A percentile compares a stretch with the other conserved stretches of the same genome.
These are phyloP conservation scores for Hyparrhenia diplandra DNA, from an alignment of 176 grass and related monocot genomes.

Conservation along the genomic window DNA sequence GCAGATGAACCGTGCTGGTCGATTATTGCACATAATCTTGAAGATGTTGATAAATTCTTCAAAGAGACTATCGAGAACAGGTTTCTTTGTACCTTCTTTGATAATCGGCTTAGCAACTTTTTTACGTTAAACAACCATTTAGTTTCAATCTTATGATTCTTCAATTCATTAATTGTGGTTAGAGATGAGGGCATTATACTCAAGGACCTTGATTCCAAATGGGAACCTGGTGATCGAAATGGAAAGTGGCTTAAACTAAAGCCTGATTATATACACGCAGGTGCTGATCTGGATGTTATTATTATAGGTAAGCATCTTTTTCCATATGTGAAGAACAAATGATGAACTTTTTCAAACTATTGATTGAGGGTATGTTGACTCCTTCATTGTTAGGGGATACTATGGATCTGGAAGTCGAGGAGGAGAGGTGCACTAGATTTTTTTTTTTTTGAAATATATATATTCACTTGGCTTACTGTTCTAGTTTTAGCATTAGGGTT, in stretches of 20 bases:
- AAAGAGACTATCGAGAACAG: slow-evolving; percentile 92
- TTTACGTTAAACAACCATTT: not conserved
- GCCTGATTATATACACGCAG: slow-evolving; percentile 93
- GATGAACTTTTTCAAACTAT: not conserved
- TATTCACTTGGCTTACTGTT: not conserved
- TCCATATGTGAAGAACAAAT: slow-evolving; percentile 3
- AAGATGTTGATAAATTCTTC: slow-evolving; percentile 93
- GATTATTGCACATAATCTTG: slow-evolving; percentile 56
- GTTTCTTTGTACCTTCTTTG: slow-evolving; percentile 35
- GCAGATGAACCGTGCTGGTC: slow-evolving; percentile 94
- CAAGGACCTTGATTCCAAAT: slow-evolving; percentile 92
- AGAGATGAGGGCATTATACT: slow-evolving; percentile 94
- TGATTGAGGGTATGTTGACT: slow-evolving; percentile 18
- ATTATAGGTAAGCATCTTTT: slow-evolving; percentile 72
- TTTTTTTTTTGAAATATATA: slow-evolving; percentile 15
- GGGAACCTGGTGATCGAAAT: slow-evolving; percentile 88
- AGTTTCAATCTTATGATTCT: slow-evolving; percentile 14
- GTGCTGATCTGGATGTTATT: slow-evolving; percentile 92
- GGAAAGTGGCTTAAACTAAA: slow-evolving; percentile 98
- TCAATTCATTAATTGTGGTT: slow-evolving; percentile 18
- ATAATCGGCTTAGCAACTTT: not conserved
- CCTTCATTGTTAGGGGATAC: slow-evolving; percentile 66
- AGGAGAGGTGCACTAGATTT: slow-evolving; percentile 57
- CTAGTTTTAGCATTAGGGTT: slow-evolving; percentile 1
- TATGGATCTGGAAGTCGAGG: slow-evolving; percentile 93